phyloP scores from a whole-genome alignment of 148 eudicot genomes.

The Rhododendron simsii region DNA sequence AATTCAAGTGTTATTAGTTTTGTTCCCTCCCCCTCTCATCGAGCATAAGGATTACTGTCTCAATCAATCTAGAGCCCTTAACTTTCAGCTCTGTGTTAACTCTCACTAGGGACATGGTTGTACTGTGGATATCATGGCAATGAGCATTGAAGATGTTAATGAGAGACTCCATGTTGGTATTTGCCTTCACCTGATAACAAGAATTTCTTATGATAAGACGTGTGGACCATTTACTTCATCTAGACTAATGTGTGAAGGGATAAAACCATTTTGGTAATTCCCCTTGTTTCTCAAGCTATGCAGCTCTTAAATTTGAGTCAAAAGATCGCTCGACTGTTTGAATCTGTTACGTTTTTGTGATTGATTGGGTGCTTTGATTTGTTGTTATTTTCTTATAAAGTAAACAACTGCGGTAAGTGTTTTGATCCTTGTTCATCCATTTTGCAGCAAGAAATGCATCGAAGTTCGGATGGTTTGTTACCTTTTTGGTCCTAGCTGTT shows the following conservation, averaged over 20 bases:
- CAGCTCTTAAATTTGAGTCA: neutral
- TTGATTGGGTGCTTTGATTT: neutral
- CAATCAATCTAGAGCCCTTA: neutral
- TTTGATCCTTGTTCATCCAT: neutral
- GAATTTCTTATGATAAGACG: neutral
- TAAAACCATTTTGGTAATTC: neutral
- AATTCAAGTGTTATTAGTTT: no score
- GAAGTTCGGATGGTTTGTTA: slow-evolving; percentile 48
- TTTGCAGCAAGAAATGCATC: slow-evolving; percentile 53
- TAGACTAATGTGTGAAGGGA: neutral
- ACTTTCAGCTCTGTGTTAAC: neutral
- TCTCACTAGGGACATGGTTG: neutral
- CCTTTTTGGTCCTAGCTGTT: slow-evolving; percentile 45
- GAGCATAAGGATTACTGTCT: neutral
- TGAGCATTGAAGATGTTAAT: neutral
- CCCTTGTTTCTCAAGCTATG: neutral
- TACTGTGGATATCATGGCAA: neutral
- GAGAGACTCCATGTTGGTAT: neutral
- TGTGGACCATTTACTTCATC: neutral
- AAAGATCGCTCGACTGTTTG: neutral
- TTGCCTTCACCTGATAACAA: neutral
- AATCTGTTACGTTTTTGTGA: neutral
- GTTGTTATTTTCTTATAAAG: neutral
- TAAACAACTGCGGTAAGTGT: neutral
- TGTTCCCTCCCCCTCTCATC: no score